These are phyloP conservation scores for Phascolomyces articulosus DNA, from an alignment of 371 early-diverging fungal genomes.

Conservation along the genomic window DNA sequence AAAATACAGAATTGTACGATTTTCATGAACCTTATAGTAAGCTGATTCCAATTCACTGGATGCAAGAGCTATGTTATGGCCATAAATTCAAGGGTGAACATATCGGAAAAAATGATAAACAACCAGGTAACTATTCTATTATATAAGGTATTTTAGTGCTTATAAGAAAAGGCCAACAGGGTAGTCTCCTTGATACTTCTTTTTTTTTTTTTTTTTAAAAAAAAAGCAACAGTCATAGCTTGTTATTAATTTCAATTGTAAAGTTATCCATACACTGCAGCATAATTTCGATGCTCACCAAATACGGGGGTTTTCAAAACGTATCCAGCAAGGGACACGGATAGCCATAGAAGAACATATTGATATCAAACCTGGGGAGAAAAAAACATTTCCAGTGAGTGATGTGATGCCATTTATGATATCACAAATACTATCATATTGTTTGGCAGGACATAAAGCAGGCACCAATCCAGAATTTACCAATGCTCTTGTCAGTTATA, in stretches of 20 bases:
- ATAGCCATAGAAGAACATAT: conserved; percentile 15
- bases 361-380: conserved; percentile 21
- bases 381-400: conserved; percentile 12
- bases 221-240: neutral
- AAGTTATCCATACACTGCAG: neutral
- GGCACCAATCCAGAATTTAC: conserved; percentile 23
- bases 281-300: conserved; percentile 37
- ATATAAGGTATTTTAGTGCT: too few species aligned
- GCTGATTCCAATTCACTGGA: conserved; percentile 3
- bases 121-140: too few species aligned
- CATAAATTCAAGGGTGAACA: conserved; percentile 6
- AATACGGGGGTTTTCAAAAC: conserved; percentile 32
- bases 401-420: conserved; percentile 17
- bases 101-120: conserved; percentile 2
- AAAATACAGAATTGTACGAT: neutral
- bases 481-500: conserved; percentile 28
- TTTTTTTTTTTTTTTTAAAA: too few species aligned
- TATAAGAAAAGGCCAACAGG: too few species aligned
- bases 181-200: too few species aligned
- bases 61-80: conserved; percentile 4
- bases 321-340: conserved; percentile 24
- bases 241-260: too few species aligned
- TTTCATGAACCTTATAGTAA: conserved; percentile 12
- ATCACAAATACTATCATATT: conserved; percentile 28
- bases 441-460: conserved; percentile 35